A percentile compares a stretch with the other conserved stretches of the same genome.
phyloP scores from a whole-genome alignment of 192 early-diverging fungal species.

The Fimicolochytrium jonesii region DNA sequence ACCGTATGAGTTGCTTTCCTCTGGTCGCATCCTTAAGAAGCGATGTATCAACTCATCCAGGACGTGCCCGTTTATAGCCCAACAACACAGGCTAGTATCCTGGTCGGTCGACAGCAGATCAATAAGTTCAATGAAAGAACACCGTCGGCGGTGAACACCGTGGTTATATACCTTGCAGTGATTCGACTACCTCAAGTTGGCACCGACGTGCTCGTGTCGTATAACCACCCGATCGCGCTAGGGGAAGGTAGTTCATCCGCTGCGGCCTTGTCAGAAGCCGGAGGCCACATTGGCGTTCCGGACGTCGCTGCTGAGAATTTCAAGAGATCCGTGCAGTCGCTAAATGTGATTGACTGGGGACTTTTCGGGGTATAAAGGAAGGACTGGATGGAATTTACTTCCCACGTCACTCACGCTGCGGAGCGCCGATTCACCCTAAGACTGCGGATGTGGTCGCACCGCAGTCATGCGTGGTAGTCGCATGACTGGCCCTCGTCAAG shows the following conservation, averaged over 20 bases:
- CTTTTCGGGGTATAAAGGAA: constrained; percentile 49
- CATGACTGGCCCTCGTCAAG: no score
- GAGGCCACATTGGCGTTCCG: neutral
- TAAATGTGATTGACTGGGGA: constrained; percentile 53
- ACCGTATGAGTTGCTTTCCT: constrained; percentile 44
- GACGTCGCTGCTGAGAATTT: constrained; percentile 45
- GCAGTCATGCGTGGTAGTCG: no score
- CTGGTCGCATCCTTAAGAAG: no score
- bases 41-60: no score
- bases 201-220: constrained; percentile 75
- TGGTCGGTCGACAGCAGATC: constrained; percentile 63
- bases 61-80: no score
- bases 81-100: constrained; percentile 19
- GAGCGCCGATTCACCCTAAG: no score
- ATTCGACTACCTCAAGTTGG: constrained; percentile 61
- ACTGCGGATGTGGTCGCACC: no score
- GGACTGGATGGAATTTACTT: no score
- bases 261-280: constrained; percentile 10
- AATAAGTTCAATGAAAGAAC: constrained; percentile 75
- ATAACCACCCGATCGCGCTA: constrained; percentile 65
- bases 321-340: constrained; percentile 28
- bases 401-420: no score
- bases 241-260: constrained; percentile 40
- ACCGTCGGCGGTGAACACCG: constrained; percentile 49
- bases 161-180: constrained; percentile 67